Percentiles rank a stretch among this genome's conserved stretches.
phyloP scores from a whole-genome alignment of 2,329 filamentous ascomycete genomes.

The Venturia carpophila region DNA sequence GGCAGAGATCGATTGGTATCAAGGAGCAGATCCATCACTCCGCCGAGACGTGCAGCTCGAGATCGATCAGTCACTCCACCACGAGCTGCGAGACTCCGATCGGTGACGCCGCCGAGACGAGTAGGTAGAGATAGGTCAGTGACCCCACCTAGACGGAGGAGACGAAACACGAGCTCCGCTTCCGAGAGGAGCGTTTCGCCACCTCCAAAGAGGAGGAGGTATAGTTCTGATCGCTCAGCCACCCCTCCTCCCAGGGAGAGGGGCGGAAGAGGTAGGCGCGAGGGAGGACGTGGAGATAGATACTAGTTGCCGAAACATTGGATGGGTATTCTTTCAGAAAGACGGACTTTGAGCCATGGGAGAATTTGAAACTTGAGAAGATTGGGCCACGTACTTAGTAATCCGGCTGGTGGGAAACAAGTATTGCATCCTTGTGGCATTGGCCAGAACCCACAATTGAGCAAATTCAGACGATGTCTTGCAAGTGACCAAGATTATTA shows the following conservation, averaged over 20 bases:
- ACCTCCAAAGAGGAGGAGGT: slow-evolving; percentile 13
- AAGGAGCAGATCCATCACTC: slow-evolving; percentile 19
- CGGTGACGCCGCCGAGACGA: slow-evolving; percentile 20
- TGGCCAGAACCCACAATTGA: not conserved
- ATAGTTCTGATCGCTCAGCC: slow-evolving; percentile 7
- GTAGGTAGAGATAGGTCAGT: slow-evolving; percentile 6
- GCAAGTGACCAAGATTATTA: no score
- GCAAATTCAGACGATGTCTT: no score
- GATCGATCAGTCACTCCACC: slow-evolving; percentile 1
- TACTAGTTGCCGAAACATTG: not conserved
- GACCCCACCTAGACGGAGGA: slow-evolving; percentile 15
- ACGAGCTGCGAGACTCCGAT: slow-evolving; percentile 18
- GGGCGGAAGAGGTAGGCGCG: not conserved
- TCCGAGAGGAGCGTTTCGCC: slow-evolving; percentile 3
- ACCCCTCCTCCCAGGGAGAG: slow-evolving; percentile 3
- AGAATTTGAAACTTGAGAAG: not conserved
- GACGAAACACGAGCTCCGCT: not conserved
- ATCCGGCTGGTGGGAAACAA: not conserved
- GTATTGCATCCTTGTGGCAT: not conserved
- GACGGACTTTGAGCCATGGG: not conserved
- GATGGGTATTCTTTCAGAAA: not conserved
- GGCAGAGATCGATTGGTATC: not conserved
- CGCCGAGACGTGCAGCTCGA: slow-evolving; percentile 19
- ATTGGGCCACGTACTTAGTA: not conserved
- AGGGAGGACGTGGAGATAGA: not conserved